Conservation (phyloP, 2,329 filamentous ascomycete species). For the Calonectria fujianensis region DNA sequence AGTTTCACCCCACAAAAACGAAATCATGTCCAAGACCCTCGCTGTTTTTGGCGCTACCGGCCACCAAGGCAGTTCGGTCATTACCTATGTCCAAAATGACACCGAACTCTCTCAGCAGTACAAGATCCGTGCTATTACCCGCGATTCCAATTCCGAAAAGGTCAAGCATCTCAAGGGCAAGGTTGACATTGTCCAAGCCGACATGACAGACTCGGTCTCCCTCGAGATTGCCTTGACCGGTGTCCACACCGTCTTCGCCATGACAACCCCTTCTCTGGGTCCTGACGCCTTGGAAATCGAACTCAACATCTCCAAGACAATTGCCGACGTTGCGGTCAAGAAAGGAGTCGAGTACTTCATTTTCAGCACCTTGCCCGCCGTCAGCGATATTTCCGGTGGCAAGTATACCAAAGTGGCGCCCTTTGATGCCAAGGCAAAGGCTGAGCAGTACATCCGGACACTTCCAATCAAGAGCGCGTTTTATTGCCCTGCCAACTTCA, state of each 20-base stretch:
- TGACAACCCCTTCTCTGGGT: slow-evolving; percentile 66
- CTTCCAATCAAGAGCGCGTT: slow-evolving; percentile 67
- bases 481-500: slow-evolving; percentile 64
- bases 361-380: slow-evolving; percentile 62
- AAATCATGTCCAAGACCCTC: slow-evolving; percentile 59
- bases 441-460: slow-evolving; percentile 70
- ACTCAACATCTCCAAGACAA: slow-evolving; percentile 61
- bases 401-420: slow-evolving; percentile 59
- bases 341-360: slow-evolving; percentile 62
- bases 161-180: slow-evolving; percentile 57
- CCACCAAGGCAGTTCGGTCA: slow-evolving; percentile 69
- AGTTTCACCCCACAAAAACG: not conserved
- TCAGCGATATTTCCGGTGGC: slow-evolving; percentile 60
- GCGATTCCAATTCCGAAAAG: slow-evolving; percentile 62
- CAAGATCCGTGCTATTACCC: slow-evolving; percentile 70
- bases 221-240: slow-evolving; percentile 64
- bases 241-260: slow-evolving; percentile 68
- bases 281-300: slow-evolving; percentile 57
- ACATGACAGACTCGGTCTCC: slow-evolving; percentile 62
- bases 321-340: slow-evolving; percentile 63
- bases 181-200: slow-evolving; percentile 62
- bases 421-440: slow-evolving; percentile 72
- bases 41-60: slow-evolving; percentile 72
- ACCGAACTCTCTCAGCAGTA: slow-evolving; percentile 65
- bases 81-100: slow-evolving; percentile 67